Evolutionary conservation across 495 filamentous ascomycete species (phyloP), one percentile per base, ranked within the genome.

Genomic region (Podospora didyma): DNA sequence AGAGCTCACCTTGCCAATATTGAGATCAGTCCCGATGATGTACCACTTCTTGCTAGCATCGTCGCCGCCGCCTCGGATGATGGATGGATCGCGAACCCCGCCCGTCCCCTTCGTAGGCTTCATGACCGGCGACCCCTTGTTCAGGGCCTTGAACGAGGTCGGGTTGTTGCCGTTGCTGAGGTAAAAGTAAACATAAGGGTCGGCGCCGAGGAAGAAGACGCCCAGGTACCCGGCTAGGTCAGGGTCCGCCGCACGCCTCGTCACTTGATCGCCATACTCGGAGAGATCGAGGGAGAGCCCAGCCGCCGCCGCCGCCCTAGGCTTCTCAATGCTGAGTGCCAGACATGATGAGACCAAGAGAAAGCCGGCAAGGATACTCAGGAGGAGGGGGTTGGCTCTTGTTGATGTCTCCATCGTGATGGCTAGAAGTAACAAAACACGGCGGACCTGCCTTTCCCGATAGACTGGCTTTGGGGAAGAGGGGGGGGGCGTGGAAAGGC

Each of bases 161-260:
- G 76, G 68, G 37, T 76, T 72, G 60, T 80, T 80, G 52, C 77
- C 75, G 39, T 77, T 75, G 59, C 74, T 77, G 41, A 76, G 70
- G 59, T 82, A 81, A 60, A 80, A 79, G 64, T 81, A 82, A 6
- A 81, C 71, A 46, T 72, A 76, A 12, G 79, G 79, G 48, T 79
- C 77, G 41, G 73, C 73, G 12, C 79, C 77, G 17, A 82, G 75
- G 46, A 81, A 82, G 63, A 81, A 79, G 14, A 74, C 78, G 0
- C 77, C 78, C 17, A 81, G 58, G 65, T 81, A 81, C 0, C 77
- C 74, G 11, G 70, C 71, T 2, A 79, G 62, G 46, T 56, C 67
- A 0, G 75, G 17, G 50, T 75, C 74, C n/a, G n/a, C n/a, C n/a
- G 71, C 71, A 14, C 71, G 75, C 20, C 44, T 54, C 11, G 62